Conservation (phyloP, 257 asterid genomes). For the Solanum sejunctum region DNA sequence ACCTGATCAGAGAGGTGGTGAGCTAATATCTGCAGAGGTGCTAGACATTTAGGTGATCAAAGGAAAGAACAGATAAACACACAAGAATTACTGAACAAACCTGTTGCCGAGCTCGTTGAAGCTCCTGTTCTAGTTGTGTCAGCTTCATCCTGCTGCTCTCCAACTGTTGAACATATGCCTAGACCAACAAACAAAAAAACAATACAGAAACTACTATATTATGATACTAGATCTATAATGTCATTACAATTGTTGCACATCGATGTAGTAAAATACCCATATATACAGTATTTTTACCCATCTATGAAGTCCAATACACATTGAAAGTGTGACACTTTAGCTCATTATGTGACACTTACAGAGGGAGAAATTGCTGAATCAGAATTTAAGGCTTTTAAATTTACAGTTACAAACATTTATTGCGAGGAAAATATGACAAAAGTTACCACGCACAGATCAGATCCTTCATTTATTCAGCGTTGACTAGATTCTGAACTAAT, state of each 20-base stretch:
- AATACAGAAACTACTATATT: not conserved
- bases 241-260: not conserved
- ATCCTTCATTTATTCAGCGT: not conserved
- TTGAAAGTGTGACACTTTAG: not conserved
- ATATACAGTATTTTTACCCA: not conserved
- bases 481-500: not conserved
- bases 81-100: constrained; percentile 18
- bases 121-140: constrained; percentile 98
- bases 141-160: constrained; percentile 99
- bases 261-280: not conserved
- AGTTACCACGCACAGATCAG: not conserved
- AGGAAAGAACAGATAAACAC: not conserved
- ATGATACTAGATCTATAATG: not conserved
- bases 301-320: not conserved
- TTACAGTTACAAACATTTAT: not conserved
- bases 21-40: not conserved
- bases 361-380: not conserved
- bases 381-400: not conserved
- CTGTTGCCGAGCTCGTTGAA: constrained; percentile 99
- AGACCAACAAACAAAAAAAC: constrained; percentile 5
- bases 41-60: not conserved
- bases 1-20: not conserved
- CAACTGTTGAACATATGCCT: constrained; percentile 97
- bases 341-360: not conserved
- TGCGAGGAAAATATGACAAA: not conserved